These are phyloP conservation scores for Rhizophagus sp. DNA, from an alignment of 192 early-diverging fungal species.

Conservation along the genomic window DNA sequence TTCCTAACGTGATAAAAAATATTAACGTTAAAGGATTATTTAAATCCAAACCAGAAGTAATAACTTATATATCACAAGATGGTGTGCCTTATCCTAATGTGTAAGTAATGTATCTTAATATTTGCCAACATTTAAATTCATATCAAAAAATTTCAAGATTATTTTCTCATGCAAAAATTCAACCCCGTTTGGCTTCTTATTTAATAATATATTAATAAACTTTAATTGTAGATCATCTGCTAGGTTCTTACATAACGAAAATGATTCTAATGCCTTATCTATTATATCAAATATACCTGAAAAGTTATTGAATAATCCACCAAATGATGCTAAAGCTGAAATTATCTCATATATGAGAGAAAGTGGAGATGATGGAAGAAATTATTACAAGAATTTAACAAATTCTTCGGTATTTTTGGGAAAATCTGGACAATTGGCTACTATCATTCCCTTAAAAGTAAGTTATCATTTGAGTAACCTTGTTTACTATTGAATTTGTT, in stretches of 20 bases:
- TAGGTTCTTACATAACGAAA: conserved; percentile 7
- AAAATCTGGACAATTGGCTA: conserved; percentile 53
- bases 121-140: too few relatives aligned
- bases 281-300: conserved; percentile 18
- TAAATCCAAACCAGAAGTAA: not conserved
- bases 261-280: conserved; percentile 10
- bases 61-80: conserved; percentile 14
- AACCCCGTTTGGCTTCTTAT: too few relatives aligned
- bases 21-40: conserved; percentile 20
- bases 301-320: not conserved
- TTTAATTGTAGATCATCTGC: not conserved
- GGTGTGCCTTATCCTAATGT: not conserved
- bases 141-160: too few relatives aligned
- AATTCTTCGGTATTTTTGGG: conserved; percentile 46
- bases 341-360: conserved; percentile 49
- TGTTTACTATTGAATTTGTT: not conserved
- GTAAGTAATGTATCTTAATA: not conserved
- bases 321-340: conserved; percentile 29
- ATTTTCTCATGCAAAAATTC: too few relatives aligned
- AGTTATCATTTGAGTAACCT: not conserved
- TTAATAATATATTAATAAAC: too few relatives aligned
- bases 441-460: conserved; percentile 51
- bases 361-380: conserved; percentile 38
- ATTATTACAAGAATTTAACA: conserved; percentile 49
- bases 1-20: conserved; percentile 14